Evolutionary conservation across 164 flowering plant species (phyloP).

Genomic region (Liquidambar formosana): DNA sequence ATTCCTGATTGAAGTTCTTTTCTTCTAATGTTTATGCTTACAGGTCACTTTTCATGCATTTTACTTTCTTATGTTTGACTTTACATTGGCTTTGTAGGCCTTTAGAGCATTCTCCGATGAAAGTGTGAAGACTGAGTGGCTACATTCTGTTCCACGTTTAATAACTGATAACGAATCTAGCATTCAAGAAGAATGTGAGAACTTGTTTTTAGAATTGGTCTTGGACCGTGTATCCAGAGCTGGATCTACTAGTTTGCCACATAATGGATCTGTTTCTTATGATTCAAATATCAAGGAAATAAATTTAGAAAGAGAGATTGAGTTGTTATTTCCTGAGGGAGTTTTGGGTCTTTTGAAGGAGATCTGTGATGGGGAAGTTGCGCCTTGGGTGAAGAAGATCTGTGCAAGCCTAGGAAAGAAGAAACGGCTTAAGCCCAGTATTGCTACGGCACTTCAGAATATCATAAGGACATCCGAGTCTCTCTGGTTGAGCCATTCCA

Average conservation of each 20-base stretch:
- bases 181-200: constrained; percentile 93
- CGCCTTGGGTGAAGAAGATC: constrained; percentile 81
- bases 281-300: constrained; percentile 21
- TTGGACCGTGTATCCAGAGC: constrained; percentile 66
- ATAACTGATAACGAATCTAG: constrained; percentile 86
- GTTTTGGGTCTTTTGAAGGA: constrained; percentile 56
- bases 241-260: constrained; percentile 29
- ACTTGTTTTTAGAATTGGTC: constrained; percentile 76
- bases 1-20: neutral
- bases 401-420: constrained; percentile 90
- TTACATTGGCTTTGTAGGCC: constrained; percentile 44
- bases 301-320: constrained; percentile 38
- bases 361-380: constrained; percentile 70
- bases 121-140: constrained; percentile 76
- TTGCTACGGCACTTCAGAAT: constrained; percentile 71
- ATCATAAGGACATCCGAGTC: constrained; percentile 78
- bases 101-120: constrained; percentile 61
- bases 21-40: neutral
- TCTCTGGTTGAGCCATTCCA: constrained; percentile 60
- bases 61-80: constrained; percentile 11
- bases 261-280: constrained; percentile 1
- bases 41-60: neutral
- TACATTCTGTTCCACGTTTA: constrained; percentile 82
- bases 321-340: constrained; percentile 52
- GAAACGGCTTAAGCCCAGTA: constrained; percentile 57